Evolutionary conservation across 768 basidiomycete species (phyloP), one percentile per base, ranked within the genome.

Genomic region (Dictyophora rubrovolvata): DNA sequence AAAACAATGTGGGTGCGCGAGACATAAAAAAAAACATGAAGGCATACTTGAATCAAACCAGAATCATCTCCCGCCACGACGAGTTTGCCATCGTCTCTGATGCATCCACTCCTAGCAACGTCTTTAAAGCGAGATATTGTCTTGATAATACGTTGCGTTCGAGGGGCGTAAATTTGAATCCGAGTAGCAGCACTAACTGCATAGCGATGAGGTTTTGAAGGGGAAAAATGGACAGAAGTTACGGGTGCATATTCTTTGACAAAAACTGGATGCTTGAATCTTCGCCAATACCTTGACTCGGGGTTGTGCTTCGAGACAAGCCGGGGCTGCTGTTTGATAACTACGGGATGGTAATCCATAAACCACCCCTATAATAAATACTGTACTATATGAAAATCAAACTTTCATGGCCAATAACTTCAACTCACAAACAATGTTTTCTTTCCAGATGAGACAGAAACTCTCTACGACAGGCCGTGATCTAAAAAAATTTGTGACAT

Each of bases 71-170:
- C 95, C 0, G 94, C 96, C 0, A 96, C 87, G 8, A 97, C 81
- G 37, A 99, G 81, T 69, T 95, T 98, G 18, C 96, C 96, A 71
- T 99, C 96, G 53, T 78, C 80, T 54, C 96, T 83, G 58, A 99
- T 93, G 65, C 81, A 80, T 3, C 88, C 96, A 65, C 88, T 87
- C 60, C 93, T 77, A 0, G 95, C 93, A 36, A 94, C 86, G 67
- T 98, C 96, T 70, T 96, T 97, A 76, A 99, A 99, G 42, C 96
- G 79, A 28, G 94, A 88, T 59, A 99, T 92, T 1, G 91, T 95
- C 78, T 98, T 98, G 16, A 86, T 89, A 56, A 97, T 84, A 71
- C 93, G 94, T 72, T 97, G 94, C 2, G 95, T 98, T 55, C 92
- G 85, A 14, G 94, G 93, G 2, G 93, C 90, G 72, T 97, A 97